Evolutionary conservation across 2,329 filamentous ascomycete species (phyloP), one percentile per base, ranked within the genome.

Genomic region (Chaetomiaceae sp.): DNA sequence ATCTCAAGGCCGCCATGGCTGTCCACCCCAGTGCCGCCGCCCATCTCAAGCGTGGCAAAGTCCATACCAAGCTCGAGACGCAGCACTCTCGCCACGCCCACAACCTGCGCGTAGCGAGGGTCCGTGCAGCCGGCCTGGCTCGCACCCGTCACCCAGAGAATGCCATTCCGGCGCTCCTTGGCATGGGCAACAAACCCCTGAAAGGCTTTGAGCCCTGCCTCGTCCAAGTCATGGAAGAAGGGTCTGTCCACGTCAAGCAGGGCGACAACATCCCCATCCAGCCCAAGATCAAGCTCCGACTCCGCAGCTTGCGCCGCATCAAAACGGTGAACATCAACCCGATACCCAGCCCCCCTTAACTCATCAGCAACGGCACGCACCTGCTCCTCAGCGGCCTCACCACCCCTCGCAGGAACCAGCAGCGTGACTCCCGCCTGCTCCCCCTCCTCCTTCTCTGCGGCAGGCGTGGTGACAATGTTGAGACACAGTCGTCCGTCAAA

Each of bases 41-140:
- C n/a, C n/a, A n/a, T n/a, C 42, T 56, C 54, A 21, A 57, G 52
- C 2, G 48, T 57, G 34, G 45, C 40, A 5, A 57, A 31, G 17
- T 31, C 38, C 5, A 57, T 19, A 2, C 31, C 39, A 1, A 55
- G 34, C 39, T 57, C 55, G 30, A 41, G 33, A 2, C 42, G 48
- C 12, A 51, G 20, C 9, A 39, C 39, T 0, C 55, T 35, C 38
- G 46, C 12, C 3, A 44, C 49, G 20, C 48, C 55, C 9, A 55
- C 31, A 1, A 44, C 13, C 21, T 47, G 47, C 9, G 45, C 54
- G 5, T 33, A 33, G 30, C 35, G 51, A 7, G 51, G 54, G 30
- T 51, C 40, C 9, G 13, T n/a, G 31, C 46, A 53, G 10, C 46
- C 37, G 25, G 51, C 31, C 16, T 54, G 51, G 30, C 27, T 35